Conservation (phyloP, 208 protist species). For the Balamuthia mandrillaris region DNA sequence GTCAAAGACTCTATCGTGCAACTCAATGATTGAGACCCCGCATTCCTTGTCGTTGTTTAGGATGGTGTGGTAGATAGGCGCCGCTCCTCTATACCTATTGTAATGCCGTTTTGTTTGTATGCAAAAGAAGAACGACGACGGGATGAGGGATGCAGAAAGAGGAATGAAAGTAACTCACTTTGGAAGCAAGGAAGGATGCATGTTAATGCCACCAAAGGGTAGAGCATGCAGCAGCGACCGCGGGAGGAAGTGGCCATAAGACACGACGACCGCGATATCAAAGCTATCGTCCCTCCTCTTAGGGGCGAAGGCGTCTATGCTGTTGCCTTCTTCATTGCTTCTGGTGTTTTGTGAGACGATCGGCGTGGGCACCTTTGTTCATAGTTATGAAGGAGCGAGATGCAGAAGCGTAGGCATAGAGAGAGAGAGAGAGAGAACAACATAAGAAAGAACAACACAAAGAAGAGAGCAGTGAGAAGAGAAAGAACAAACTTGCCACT, state of each 20-base stretch:
- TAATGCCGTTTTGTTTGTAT: too few species aligned
- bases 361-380: too few species aligned
- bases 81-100: slow-evolving; percentile 48
- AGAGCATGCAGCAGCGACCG: slow-evolving; percentile 20
- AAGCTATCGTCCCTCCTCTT: background rate
- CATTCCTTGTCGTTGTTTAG: slow-evolving; percentile 35
- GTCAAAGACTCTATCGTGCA: background rate
- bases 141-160: background rate
- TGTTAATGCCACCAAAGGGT: slow-evolving; percentile 48
- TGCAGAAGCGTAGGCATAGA: too few species aligned
- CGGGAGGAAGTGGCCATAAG: slow-evolving; percentile 58
- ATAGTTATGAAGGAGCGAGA: too few species aligned
- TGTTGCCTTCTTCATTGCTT: background rate
- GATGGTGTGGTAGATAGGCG: slow-evolving; percentile 55
- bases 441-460: background rate
- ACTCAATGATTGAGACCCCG: slow-evolving; percentile 46
- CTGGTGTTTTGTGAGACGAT: background rate
- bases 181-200: slow-evolving; percentile 61
- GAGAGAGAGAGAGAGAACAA: too few species aligned
- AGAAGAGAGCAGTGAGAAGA: background rate
- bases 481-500: background rate
- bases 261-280: slow-evolving; percentile 46
- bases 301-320: background rate
- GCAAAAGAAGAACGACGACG: background rate
- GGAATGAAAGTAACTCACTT: background rate